Conservation (phyloP, 1,284 basidiomycete species). For the Thelephora terrestris region DNA sequence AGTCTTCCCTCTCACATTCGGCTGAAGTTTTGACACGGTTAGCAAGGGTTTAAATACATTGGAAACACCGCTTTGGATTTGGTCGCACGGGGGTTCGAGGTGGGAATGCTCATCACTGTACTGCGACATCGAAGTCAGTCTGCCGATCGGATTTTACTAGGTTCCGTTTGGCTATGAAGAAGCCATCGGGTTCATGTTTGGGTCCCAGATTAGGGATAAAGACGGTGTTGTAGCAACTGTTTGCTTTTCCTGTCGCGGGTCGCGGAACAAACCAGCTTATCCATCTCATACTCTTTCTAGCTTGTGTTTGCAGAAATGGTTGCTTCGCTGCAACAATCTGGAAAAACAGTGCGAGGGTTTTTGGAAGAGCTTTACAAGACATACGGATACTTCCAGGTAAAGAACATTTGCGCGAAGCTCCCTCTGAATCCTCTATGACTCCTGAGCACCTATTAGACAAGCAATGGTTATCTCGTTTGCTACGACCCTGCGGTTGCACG, state of each 20-base stretch:
- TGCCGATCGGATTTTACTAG: not conserved
- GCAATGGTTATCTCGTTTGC: conserved; percentile 77
- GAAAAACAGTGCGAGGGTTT: conserved; percentile 44
- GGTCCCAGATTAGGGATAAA: conserved; percentile 68
- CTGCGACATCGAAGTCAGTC: not conserved
- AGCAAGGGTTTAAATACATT: conserved; percentile 72
- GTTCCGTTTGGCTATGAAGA: conserved; percentile 83
- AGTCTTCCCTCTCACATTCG: not conserved
- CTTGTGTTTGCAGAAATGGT: conserved; percentile 61
- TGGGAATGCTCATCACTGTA: not conserved
- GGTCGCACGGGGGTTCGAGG: conserved; percentile 50
- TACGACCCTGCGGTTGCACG: conserved; percentile 51
- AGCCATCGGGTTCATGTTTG: conserved; percentile 83
- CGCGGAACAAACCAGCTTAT: not conserved
- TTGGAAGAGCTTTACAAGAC: conserved; percentile 55
- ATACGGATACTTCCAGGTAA: conserved; percentile 49
- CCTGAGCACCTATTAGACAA: conserved; percentile 38
- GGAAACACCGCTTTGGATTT: conserved; percentile 70
- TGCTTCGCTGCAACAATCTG: conserved; percentile 35
- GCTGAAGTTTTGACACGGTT: not conserved
- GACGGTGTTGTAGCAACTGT: conserved; percentile 76
- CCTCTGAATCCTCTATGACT: too few species aligned
- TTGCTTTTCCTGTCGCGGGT: conserved; percentile 11
- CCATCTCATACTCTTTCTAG: conserved; percentile 22
- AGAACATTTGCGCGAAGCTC: conserved; percentile 8